Conservation (phyloP, 1,284 basidiomycete genomes). For the Ganoderma meredithae region DNA sequence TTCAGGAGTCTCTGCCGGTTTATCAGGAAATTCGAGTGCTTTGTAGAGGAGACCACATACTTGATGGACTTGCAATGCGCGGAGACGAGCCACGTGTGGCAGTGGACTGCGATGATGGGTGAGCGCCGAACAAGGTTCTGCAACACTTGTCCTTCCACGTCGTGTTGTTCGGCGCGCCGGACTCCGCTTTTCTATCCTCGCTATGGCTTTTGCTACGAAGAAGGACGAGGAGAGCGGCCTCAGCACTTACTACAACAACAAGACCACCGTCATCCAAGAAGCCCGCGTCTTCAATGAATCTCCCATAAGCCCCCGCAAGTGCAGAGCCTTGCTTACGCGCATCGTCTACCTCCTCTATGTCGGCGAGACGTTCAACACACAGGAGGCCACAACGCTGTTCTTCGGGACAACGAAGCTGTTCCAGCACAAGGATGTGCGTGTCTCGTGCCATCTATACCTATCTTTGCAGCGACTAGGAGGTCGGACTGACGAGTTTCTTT, state of each 20-base stretch:
- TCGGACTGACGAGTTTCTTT: background rate
- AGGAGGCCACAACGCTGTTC: slow-evolving; percentile 98
- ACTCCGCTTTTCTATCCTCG: slow-evolving; percentile 26
- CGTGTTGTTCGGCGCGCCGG: slow-evolving; percentile 30
- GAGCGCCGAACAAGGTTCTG: slow-evolving; percentile 21
- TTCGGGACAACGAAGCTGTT: slow-evolving; percentile 99
- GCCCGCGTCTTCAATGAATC: slow-evolving; percentile 99
- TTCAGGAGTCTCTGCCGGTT: background rate
- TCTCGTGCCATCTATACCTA: slow-evolving; percentile 14
- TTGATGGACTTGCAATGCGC: background rate
- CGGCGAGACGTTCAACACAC: slow-evolving; percentile 94
- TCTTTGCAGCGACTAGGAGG: background rate
- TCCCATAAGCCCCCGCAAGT: slow-evolving; percentile 96
- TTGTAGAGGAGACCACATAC: background rate
- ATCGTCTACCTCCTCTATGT: slow-evolving; percentile 97
- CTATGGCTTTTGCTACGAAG: slow-evolving; percentile 84
- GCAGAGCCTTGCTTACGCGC: slow-evolving; percentile 94
- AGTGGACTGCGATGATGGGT: slow-evolving; percentile 28
- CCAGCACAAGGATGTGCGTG: slow-evolving; percentile 97
- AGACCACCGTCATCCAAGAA: slow-evolving; percentile 97
- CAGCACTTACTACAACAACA: slow-evolving; percentile 91
- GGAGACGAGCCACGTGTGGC: slow-evolving; percentile 28
- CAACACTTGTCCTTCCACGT: slow-evolving; percentile 25
- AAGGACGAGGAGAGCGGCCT: slow-evolving; percentile 93
- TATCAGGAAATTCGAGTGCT: background rate